These are phyloP conservation scores for Malus fusca DNA, from an alignment of 306 rosid species.

Conservation along the genomic window DNA sequence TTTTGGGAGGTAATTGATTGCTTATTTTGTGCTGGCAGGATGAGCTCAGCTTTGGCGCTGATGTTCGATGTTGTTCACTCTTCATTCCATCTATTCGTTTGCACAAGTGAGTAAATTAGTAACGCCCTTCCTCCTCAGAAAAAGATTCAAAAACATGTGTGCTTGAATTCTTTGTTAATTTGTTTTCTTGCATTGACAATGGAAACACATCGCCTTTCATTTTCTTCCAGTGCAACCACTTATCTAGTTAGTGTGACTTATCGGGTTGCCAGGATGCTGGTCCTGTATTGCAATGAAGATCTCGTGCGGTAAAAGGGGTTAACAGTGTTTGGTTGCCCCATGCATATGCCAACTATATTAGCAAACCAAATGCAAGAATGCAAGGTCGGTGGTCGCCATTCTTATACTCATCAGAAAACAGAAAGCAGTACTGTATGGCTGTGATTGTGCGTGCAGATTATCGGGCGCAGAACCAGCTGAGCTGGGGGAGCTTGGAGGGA, in stretches of 20 bases:
- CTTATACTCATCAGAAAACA: conserved; percentile 3
- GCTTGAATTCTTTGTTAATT: neutral
- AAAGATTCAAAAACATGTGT: neutral
- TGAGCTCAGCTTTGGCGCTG: neutral
- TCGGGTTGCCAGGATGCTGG: conserved; percentile 26
- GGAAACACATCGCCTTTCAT: neutral
- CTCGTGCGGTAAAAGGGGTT: conserved; percentile 7
- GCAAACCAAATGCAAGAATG: conserved; percentile 13
- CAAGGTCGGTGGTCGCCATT: neutral
- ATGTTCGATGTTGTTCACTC: neutral
- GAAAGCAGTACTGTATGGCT: neutral
- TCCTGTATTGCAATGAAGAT: conserved; percentile 25
- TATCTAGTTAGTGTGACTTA: neutral
- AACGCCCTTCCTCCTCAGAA: neutral
- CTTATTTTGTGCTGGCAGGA: neutral
- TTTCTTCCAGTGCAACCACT: neutral
- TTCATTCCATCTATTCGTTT: neutral
- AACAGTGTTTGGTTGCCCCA: conserved; percentile 39
- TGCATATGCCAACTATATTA: conserved; percentile 9
- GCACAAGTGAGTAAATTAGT: neutral
- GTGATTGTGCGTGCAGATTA: neutral
- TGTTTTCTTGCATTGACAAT: neutral
- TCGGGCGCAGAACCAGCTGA: neutral
- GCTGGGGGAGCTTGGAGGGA: neutral
- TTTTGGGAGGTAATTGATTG: neutral